Evolutionary conservation across 2,329 filamentous ascomycete genomes (phyloP).

Genomic region (Penicillium sp.): DNA sequence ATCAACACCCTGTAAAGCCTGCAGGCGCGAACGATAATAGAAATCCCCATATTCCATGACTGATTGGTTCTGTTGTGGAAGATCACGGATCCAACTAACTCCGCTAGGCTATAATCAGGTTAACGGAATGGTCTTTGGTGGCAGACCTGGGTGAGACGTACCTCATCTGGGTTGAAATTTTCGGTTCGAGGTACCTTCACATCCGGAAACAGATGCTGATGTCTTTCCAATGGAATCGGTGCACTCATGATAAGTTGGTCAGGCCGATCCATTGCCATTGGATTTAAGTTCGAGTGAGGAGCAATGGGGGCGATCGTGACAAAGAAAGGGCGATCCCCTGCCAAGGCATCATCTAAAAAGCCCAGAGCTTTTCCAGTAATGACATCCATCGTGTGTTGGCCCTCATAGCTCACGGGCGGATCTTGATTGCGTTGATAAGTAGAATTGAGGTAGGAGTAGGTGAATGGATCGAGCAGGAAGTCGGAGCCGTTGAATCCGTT

Average conservation of each 20-base stretch:
- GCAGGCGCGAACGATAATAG: constrained; percentile 53
- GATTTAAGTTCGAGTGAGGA: constrained; percentile 62
- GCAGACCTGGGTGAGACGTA: constrained; percentile 25
- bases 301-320: constrained; percentile 66
- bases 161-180: constrained; percentile 66
- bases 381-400: constrained; percentile 60
- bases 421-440: constrained; percentile 64
- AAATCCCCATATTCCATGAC: constrained; percentile 55
- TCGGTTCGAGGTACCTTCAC: constrained; percentile 61
- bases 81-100: constrained; percentile 48
- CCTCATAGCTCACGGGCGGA: constrained; percentile 56
- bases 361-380: constrained; percentile 60
- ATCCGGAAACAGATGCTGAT: constrained; percentile 63
- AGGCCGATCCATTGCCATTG: constrained; percentile 27
- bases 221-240: constrained; percentile 61
- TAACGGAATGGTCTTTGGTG: not conserved
- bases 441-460: constrained; percentile 68
- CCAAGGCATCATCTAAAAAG: constrained; percentile 62
- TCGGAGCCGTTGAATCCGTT: constrained; percentile 44
- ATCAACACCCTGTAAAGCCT: constrained; percentile 55
- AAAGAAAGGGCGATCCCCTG: constrained; percentile 63
- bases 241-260: constrained; percentile 41
- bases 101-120: constrained; percentile 36
- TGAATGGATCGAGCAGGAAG: constrained; percentile 50
- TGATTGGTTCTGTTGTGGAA: constrained; percentile 48